Conservation (phyloP, 192 early-diverging fungal species). For the Coemansia sp. region DNA sequence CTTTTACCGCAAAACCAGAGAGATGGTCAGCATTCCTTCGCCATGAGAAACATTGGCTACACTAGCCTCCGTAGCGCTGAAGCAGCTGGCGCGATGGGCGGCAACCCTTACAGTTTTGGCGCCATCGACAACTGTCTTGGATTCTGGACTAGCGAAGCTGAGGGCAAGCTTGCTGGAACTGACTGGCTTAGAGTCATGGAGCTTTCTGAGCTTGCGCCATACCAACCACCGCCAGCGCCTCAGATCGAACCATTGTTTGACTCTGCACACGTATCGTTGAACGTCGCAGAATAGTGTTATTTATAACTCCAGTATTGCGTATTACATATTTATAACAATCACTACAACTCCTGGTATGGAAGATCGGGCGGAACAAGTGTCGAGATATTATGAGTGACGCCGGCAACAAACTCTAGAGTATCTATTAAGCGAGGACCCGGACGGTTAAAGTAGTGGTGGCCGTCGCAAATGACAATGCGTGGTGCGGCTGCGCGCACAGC, state of each 20-base stretch:
- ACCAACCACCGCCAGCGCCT: constrained; percentile 31
- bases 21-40: constrained; percentile 22
- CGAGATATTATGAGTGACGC: constrained; percentile 1
- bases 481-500: constrained; percentile 6
- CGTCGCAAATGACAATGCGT: constrained; percentile 55
- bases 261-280: constrained; percentile 12
- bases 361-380: not conserved
- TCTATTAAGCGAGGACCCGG: constrained; percentile 60
- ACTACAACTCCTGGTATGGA: constrained; percentile 1
- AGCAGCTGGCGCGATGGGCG: constrained; percentile 16
- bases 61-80: constrained; percentile 16
- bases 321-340: not conserved
- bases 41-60: constrained; percentile 29
- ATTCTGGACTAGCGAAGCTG: constrained; percentile 70
- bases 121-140: constrained; percentile 76
- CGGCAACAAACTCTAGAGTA: constrained; percentile 54
- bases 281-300: not conserved
- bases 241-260: constrained; percentile 8
- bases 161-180: constrained; percentile 60
- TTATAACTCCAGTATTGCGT: not conserved
- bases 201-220: constrained; percentile 37
- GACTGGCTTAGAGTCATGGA: constrained; percentile 59
- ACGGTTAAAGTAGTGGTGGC: constrained; percentile 62
- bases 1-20: constrained; percentile 25
- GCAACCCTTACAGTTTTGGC: constrained; percentile 80